A percentile compares a stretch with the other conserved stretches of the same genome.
phyloP scores from a whole-genome alignment of 1,284 basidiomycete genomes.

The Ceratorhiza oryzae-sativae region DNA sequence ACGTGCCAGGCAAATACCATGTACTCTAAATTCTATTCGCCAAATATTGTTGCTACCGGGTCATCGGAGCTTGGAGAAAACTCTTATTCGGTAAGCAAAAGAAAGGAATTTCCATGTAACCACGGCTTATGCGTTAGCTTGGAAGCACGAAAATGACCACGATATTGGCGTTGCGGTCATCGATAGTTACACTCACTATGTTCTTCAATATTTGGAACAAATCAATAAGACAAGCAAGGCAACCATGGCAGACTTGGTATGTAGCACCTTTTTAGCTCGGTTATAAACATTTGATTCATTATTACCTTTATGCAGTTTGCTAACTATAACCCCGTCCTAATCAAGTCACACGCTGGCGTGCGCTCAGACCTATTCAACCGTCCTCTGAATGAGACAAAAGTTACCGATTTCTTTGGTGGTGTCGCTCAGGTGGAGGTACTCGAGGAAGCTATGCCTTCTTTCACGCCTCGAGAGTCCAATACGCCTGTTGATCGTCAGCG shows the following conservation, averaged over 20 bases:
- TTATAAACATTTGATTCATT: neutral
- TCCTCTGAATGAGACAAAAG: conserved; percentile 70
- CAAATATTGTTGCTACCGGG: conserved; percentile 93
- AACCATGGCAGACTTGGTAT: conserved; percentile 85
- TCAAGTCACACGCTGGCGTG: conserved; percentile 87
- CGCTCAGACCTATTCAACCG: conserved; percentile 82
- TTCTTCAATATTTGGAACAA: conserved; percentile 89
- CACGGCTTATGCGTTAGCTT: neutral
- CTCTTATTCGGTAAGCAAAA: conserved; percentile 82
- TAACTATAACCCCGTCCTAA: conserved; percentile 74
- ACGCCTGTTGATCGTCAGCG: neutral
- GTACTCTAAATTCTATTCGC: conserved; percentile 94
- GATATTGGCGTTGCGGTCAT: conserved; percentile 97
- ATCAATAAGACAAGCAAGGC: conserved; percentile 88
- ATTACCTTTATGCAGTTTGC: conserved; percentile 65
- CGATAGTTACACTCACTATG: conserved; percentile 92
- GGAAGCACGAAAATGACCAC: conserved; percentile 87
- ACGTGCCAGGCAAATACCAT: conserved; percentile 98
- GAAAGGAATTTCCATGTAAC: neutral
- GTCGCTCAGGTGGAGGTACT: conserved; percentile 79
- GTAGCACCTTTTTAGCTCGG: conserved; percentile 49
- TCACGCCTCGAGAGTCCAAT: neutral
- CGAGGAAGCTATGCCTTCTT: conserved; percentile 30
- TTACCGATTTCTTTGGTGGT: conserved; percentile 97
- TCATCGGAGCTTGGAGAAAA: conserved; percentile 89